Percentiles rank a stretch among this genome's conserved stretches.
Conservation (phyloP, 225 moss, liverwort and hornwort genomes). For the Sphagnum contortum region DNA sequence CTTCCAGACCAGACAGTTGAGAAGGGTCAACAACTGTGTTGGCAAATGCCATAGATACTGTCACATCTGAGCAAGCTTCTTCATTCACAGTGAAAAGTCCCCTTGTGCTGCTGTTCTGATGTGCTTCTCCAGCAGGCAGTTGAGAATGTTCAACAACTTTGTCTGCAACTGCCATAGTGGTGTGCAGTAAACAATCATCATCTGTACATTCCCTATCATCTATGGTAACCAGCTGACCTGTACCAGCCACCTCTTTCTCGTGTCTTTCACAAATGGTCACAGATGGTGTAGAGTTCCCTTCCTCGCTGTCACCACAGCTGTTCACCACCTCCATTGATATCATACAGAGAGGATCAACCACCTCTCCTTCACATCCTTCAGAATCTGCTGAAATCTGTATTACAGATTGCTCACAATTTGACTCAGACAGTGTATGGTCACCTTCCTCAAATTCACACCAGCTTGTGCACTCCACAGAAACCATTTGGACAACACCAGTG, state of each 20-base stretch:
- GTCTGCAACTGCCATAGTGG: constrained; percentile 5
- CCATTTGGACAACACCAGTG: no score
- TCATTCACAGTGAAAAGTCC: constrained; percentile 17
- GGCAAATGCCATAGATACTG: constrained; percentile 3
- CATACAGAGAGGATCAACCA: no score
- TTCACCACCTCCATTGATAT: no score
- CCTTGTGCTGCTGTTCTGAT: constrained; percentile 10
- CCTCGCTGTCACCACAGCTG: no score
- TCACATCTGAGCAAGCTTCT: constrained; percentile 21
- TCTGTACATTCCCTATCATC: constrained; percentile 2
- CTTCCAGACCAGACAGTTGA: constrained; percentile 8
- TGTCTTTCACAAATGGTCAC: no score
- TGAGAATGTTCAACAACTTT: constrained; percentile 11
- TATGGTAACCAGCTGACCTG: no score
- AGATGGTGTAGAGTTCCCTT: no score
- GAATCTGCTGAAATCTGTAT: background rate
- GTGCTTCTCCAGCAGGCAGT: constrained; percentile 10
- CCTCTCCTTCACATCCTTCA: background rate
- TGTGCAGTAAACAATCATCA: constrained; percentile 21
- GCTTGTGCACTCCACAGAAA: no score
- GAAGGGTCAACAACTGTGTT: constrained; percentile 9
- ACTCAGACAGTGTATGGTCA: background rate
- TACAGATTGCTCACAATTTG: background rate
- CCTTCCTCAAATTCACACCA: no score
- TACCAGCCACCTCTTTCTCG: no score